A percentile compares a stretch with the other conserved stretches of the same genome.
These are phyloP conservation scores for Boletus sensibilis DNA, from an alignment of 768 basidiomycete species.

Conservation along the genomic window DNA sequence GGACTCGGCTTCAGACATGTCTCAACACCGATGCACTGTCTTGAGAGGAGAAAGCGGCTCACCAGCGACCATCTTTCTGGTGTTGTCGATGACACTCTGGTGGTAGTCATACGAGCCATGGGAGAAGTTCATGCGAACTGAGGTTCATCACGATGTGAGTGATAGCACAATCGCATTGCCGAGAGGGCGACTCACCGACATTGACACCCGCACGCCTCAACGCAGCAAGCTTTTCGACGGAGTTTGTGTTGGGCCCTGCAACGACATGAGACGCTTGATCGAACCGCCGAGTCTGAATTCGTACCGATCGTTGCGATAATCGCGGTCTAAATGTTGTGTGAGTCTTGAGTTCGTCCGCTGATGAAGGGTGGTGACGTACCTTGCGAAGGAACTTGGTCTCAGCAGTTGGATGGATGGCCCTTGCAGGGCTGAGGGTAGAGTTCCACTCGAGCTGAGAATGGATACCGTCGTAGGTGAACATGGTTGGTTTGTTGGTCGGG, in stretches of 20 bases:
- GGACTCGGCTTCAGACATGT: constrained; percentile 40
- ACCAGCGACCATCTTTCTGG: constrained; percentile 82
- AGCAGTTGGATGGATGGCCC: constrained; percentile 68
- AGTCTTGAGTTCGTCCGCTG: not conserved
- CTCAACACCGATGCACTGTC: constrained; percentile 2
- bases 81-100: constrained; percentile 98
- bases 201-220: constrained; percentile 93
- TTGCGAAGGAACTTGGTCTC: constrained; percentile 88
- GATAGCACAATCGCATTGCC: not conserved
- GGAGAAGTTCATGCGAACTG: constrained; percentile 99
- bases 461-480: constrained; percentile 60
- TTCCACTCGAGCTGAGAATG: constrained; percentile 93
- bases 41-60: constrained; percentile 23
- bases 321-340: constrained; percentile 61
- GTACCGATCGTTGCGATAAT: constrained; percentile 98
- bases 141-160: constrained; percentile 8
- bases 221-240: constrained; percentile 80
- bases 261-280: constrained; percentile 6
- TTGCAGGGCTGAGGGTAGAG: constrained; percentile 72
- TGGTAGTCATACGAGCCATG: constrained; percentile 99
- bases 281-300: constrained; percentile 17
- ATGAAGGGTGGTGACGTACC: constrained; percentile 44
- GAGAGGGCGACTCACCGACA: constrained; percentile 66
- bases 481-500: constrained; percentile 23
- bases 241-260: constrained; percentile 91